phyloP scores from a whole-genome alignment of 2,329 filamentous ascomycete species.

The Dichotomopilus funicola region DNA sequence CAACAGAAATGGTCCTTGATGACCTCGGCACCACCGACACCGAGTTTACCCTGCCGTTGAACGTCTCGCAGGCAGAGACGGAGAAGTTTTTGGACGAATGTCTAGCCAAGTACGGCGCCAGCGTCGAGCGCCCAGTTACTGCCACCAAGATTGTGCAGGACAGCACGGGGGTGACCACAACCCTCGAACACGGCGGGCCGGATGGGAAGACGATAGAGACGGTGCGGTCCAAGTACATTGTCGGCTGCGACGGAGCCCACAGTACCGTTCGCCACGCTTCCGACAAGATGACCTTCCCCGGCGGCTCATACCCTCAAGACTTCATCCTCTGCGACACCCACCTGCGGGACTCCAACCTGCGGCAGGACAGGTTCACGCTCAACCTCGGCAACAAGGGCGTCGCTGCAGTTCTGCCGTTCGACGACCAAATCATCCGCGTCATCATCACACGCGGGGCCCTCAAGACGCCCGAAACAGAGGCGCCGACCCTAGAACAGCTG shows the following conservation, averaged over 20 bases:
- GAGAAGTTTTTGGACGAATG: constrained; percentile 30
- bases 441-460: constrained; percentile 18
- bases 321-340: constrained; percentile 40
- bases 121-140: constrained; percentile 27
- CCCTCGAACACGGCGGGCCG: constrained; percentile 16
- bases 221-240: constrained; percentile 35
- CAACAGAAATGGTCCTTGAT: constrained; percentile 28
- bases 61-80: constrained; percentile 31
- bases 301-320: constrained; percentile 36
- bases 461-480: constrained; percentile 6
- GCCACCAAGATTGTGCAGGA: constrained; percentile 29
- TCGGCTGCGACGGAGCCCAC: constrained; percentile 43
- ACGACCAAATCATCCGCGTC: constrained; percentile 25
- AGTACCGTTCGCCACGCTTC: constrained; percentile 36
- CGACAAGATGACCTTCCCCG: constrained; percentile 34
- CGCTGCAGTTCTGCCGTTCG: constrained; percentile 32
- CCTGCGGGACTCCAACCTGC: constrained; percentile 21
- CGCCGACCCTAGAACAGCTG: constrained; percentile 30
- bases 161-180: constrained; percentile 25
- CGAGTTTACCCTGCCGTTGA: constrained; percentile 27
- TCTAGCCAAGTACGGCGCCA: constrained; percentile 23
- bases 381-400: constrained; percentile 29
- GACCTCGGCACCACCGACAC: constrained; percentile 29
- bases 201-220: constrained; percentile 14
- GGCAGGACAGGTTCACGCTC: constrained; percentile 12